Base-by-base conservation (phyloP, 306 rosid species). In the Abrus pulchellus region DNA sequence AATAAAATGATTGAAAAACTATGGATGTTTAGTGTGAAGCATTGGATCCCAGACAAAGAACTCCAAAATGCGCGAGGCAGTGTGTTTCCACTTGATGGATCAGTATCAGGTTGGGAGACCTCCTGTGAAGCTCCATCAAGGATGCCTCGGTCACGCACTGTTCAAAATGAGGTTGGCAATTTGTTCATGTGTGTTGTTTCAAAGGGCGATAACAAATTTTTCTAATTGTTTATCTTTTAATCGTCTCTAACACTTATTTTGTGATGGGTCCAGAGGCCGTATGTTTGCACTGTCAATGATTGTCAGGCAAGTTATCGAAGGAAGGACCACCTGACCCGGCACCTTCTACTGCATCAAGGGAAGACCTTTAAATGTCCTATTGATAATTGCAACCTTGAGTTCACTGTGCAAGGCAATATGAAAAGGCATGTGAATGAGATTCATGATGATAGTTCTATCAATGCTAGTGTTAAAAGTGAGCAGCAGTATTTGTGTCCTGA, bases 111-210 rank as follows among this genome's bases (percentile, higher is more conserved):
- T 77, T 64, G 97, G 99, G 99, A 47, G 98, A 93, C 98, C 97
- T 81, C 98, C 98, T 95, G 99, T 71, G 99, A 93, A 95, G 98
- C 96, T 89, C 95, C 97, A 60, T 91, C 97, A 93, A 82, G 97
- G 34, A 53, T 83, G 90, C 95, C 99, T 90, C 94, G 34, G 57
- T 90, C 97, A 93, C 98, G 90, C 89, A 61, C 68, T 59, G 43
- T 74, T 69, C 47, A 41, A 47, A 75, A 81, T 52, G 83, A 90
- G 97, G 97, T 88, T 92, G 77, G 97, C 85, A 61, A 68, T 66
- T 34, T 86, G 72, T 62, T 85, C 55, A 77, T 9, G 44, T 77
- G 84, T 69, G 14, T 77, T 66, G n/a, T 59, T 36, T 65, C 4
- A 30, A 38, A 38, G 47, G 43, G 43, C 0, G 1, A 38, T 13